phyloP scores from a whole-genome alignment of 345 rosid species.

The Iberis pinnata region DNA sequence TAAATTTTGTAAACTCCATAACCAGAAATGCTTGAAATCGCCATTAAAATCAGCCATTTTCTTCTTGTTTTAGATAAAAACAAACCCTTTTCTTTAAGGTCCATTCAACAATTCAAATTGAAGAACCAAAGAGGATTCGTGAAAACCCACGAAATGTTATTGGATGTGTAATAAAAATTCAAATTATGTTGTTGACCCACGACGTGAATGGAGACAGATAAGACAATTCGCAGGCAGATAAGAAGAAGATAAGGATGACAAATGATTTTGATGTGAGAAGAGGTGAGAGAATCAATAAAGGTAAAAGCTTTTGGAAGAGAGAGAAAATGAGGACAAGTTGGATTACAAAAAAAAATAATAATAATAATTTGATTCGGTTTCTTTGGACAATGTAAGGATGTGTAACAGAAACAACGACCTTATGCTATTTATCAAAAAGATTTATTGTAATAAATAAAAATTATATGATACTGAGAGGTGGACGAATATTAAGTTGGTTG shows the following conservation, averaged over 20 bases:
- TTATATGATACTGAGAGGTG: too few relatives aligned
- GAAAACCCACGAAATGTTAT: too few relatives aligned
- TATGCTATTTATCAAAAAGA: too few relatives aligned
- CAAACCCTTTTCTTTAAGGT: slow-evolving; percentile 39
- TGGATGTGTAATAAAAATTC: too few relatives aligned
- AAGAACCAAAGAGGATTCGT: neutral
- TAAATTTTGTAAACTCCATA: slow-evolving; percentile 72
- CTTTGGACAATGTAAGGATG: too few relatives aligned
- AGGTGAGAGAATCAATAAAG: neutral
- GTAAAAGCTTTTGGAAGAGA: neutral
- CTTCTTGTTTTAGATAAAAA: slow-evolving; percentile 43
- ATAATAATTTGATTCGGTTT: neutral
- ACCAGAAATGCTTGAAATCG: slow-evolving; percentile 55
- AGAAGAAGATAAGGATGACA: slow-evolving; percentile 2
- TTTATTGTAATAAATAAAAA: too few relatives aligned
- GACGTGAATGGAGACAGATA: slow-evolving; percentile 5
- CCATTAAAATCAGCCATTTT: slow-evolving; percentile 56
- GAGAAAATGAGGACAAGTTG: slow-evolving; percentile 15
- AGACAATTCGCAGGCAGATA: too few relatives aligned
- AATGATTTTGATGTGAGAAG: slow-evolving; percentile 13
- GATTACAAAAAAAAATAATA: neutral
- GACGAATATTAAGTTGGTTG: too few relatives aligned
- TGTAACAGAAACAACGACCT: too few relatives aligned
- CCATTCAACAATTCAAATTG: slow-evolving; percentile 35
- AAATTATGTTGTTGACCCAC: neutral